A percentile compares a stretch with the other conserved stretches of the same genome.
Evolutionary conservation across 2,329 filamentous ascomycete species (phyloP).

Genomic region (Ophiostoma ips): DNA sequence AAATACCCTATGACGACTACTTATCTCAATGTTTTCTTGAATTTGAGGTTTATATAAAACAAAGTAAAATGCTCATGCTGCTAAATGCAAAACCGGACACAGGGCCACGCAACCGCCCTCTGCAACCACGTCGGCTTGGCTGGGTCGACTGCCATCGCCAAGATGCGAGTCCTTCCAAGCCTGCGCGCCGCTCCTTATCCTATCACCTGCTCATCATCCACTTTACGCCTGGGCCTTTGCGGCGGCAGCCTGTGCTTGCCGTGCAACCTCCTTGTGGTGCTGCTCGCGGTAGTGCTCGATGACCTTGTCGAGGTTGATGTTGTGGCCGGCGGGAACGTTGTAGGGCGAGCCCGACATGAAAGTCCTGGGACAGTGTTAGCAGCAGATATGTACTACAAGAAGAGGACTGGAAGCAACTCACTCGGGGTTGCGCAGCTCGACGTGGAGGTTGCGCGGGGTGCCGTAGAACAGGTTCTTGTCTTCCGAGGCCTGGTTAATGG

Average conservation of each 20-base stretch:
- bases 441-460: constrained; percentile 28
- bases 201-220: neutral
- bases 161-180: neutral
- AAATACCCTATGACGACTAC: neutral
- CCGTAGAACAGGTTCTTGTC: constrained; percentile 42
- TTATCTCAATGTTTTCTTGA: neutral
- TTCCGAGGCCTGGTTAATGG: constrained; percentile 41
- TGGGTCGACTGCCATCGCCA: neutral
- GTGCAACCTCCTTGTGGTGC: constrained; percentile 40
- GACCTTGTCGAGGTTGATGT: constrained; percentile 39
- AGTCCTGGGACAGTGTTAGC: constrained; percentile 23
- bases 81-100: neutral
- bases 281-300: constrained; percentile 43
- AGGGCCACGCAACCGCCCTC: neutral
- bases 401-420: constrained; percentile 24
- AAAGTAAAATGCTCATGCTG: neutral
- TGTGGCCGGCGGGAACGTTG: constrained; percentile 42
- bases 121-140: neutral
- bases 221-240: constrained; percentile 22
- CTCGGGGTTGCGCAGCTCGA: constrained; percentile 45
- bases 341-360: constrained; percentile 35
- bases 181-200: neutral
- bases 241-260: constrained; percentile 28
- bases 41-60: neutral
- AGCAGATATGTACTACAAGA: neutral